Percentiles rank a stretch among this genome's conserved stretches.
phyloP scores from a whole-genome alignment of 139 green algal genomes.

The Desmodesmus armatus region DNA sequence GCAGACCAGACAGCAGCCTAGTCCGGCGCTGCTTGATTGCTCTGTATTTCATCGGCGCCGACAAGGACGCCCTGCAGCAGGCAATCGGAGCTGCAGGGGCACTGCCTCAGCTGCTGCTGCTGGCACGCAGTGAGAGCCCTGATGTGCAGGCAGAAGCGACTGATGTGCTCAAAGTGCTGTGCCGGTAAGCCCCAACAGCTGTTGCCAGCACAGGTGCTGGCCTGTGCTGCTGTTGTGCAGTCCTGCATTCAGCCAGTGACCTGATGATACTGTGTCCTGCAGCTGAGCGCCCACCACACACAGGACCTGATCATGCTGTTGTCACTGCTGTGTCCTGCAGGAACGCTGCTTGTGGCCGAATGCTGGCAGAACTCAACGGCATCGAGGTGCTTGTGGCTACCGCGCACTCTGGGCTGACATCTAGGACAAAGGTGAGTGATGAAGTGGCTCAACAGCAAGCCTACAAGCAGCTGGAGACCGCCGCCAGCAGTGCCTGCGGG shows the following conservation, averaged over 20 bases:
- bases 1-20: conserved; percentile 48
- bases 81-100: conserved; percentile 53
- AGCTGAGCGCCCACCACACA: neutral
- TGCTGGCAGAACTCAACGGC: conserved; percentile 47
- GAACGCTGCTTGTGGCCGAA: conserved; percentile 37
- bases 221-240: too few species aligned
- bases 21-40: conserved; percentile 62
- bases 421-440: conserved; percentile 30
- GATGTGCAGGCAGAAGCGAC: conserved; percentile 64
- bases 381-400: conserved; percentile 47
- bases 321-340: conserved; percentile 20
- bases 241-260: too few species aligned
- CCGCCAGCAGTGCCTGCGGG: neutral
- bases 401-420: conserved; percentile 31
- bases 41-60: conserved; percentile 71
- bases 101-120: conserved; percentile 42
- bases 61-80: conserved; percentile 62
- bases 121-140: conserved; percentile 48
- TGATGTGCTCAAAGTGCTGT: conserved; percentile 68
- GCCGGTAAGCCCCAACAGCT: neutral
- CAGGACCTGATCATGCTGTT: too few species aligned
- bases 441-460: neutral
- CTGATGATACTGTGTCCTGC: too few species aligned
- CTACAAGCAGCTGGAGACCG: conserved; percentile 1
- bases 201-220: neutral